Base-by-base conservation (phyloP, 139 green algal genomes). In the Pleodorina starrii region DNA sequence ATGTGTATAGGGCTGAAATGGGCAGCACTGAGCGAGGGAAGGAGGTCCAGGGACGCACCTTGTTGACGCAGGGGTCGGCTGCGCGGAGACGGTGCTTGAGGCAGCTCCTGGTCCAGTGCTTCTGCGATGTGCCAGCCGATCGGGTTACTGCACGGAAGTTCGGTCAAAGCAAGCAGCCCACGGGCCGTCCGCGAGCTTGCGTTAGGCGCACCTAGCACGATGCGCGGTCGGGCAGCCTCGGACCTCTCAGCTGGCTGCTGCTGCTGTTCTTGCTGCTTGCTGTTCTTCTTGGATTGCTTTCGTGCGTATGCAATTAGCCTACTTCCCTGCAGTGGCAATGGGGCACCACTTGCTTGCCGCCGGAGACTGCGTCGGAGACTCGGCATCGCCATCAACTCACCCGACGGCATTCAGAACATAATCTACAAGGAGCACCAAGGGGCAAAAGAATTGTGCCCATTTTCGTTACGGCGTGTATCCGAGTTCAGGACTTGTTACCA, bases 131-230 rank as follows among this genome's bases (percentile, higher is more conserved):
- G n/a, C n/a, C n/a, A n/a, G n/a, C n/a, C n/a, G n/a, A n/a, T n/a
- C n/a, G n/a, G n/a, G n/a, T n/a, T n/a, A n/a, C n/a, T n/a, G n/a
- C n/a, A n/a, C n/a, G n/a, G n/a, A n/a, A n/a, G n/a, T n/a, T n/a
- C n/a, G n/a, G n/a, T n/a, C n/a, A n/a, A n/a, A n/a, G n/a, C n/a
- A n/a, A n/a, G n/a, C n/a, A n/a, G n/a, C n/a, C n/a, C n/a, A n/a
- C n/a, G n/a, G n/a, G n/a, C n/a, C n/a, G n/a, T n/a, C n/a, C n/a
- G n/a, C n/a, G n/a, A n/a, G n/a, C n/a, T n/a, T n/a, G n/a, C n/a
- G n/a, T n/a, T n/a, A n/a, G 5, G 27, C 72, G 72, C 40, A 87
- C 81, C 81, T 9, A 87, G 42, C 21, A 87, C 60, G n/a, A 87
- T 68, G 42, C 81, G 81, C 5, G 60, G n/a, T 16, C 40, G 3